These are phyloP conservation scores for Skeletonema costatum DNA, from an alignment of 108 stramenopile species.

Conservation along the genomic window DNA sequence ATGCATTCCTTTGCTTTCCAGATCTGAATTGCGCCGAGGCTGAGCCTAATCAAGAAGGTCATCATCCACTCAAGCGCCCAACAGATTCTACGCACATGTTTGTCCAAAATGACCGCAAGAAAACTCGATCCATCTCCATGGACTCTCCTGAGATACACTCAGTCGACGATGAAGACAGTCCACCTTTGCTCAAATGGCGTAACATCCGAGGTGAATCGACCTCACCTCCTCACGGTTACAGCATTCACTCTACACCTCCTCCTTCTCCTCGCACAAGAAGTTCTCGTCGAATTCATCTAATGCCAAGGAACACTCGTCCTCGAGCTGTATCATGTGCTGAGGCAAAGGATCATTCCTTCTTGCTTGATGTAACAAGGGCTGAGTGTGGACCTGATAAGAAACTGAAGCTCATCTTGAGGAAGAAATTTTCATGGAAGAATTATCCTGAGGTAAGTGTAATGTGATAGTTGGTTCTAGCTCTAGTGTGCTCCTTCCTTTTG, in stretches of 20 bases:
- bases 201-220: constrained; percentile 2
- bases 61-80: neutral
- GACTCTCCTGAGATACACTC: constrained; percentile 45
- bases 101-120: constrained; percentile 25
- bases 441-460: constrained; percentile 76
- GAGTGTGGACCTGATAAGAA: constrained; percentile 1
- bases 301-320: constrained; percentile 24
- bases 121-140: constrained; percentile 66
- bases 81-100: constrained; percentile 8
- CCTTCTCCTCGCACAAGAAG: constrained; percentile 9
- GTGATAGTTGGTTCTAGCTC: neutral
- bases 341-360: neutral
- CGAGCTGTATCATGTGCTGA: constrained; percentile 35
- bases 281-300: constrained; percentile 4
- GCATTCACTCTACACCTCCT: constrained; percentile 36
- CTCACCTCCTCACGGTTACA: constrained; percentile 6
- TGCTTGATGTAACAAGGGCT: neutral
- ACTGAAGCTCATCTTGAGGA: constrained; percentile 58
- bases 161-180: constrained; percentile 17
- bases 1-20: constrained; percentile 23
- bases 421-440: constrained; percentile 90
- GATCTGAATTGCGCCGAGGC: constrained; percentile 2
- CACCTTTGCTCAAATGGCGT: constrained; percentile 41
- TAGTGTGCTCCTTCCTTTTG: neutral
- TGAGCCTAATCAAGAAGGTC: constrained; percentile 16